These are phyloP conservation scores for Pterocarpus macrocarpus DNA, from an alignment of 306 rosid species.

Conservation along the genomic window DNA sequence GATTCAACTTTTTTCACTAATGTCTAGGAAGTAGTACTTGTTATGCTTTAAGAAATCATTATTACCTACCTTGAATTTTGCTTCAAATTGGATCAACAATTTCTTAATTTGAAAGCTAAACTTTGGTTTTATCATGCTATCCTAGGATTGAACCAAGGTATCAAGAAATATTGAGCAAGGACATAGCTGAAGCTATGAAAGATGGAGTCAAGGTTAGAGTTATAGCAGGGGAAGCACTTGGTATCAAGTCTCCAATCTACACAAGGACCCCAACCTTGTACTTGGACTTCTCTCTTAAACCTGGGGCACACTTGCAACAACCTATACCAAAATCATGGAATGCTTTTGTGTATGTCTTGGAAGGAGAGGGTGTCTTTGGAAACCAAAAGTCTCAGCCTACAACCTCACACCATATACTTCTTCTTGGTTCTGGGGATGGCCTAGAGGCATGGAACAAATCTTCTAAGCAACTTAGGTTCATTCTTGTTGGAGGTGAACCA, in stretches of 20 bases:
- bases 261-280: constrained; percentile 96
- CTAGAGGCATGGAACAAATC: constrained; percentile 90
- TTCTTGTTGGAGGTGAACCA: constrained; percentile 90
- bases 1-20: constrained; percentile 31
- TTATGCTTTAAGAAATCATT: constrained; percentile 7
- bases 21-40: constrained; percentile 14
- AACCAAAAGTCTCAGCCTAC: constrained; percentile 54
- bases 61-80: constrained; percentile 30
- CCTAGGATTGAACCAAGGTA: constrained; percentile 92
- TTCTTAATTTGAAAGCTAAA: constrained; percentile 39
- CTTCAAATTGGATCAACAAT: constrained; percentile 3
- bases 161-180: constrained; percentile 85
- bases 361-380: constrained; percentile 92
- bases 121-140: constrained; percentile 13
- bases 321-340: constrained; percentile 85
- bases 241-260: constrained; percentile 81
- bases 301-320: constrained; percentile 77
- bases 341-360: constrained; percentile 85
- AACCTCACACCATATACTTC: constrained; percentile 78
- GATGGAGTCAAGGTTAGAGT: constrained; percentile 89
- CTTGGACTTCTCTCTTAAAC: constrained; percentile 85
- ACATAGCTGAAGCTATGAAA: constrained; percentile 67
- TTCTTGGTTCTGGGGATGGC: constrained; percentile 83
- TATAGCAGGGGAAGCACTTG: constrained; percentile 94
- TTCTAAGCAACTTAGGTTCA: constrained; percentile 71